Evolutionary conservation across 2,329 filamentous ascomycete genomes (phyloP).

Genomic region (Canariomyces notabilis): DNA sequence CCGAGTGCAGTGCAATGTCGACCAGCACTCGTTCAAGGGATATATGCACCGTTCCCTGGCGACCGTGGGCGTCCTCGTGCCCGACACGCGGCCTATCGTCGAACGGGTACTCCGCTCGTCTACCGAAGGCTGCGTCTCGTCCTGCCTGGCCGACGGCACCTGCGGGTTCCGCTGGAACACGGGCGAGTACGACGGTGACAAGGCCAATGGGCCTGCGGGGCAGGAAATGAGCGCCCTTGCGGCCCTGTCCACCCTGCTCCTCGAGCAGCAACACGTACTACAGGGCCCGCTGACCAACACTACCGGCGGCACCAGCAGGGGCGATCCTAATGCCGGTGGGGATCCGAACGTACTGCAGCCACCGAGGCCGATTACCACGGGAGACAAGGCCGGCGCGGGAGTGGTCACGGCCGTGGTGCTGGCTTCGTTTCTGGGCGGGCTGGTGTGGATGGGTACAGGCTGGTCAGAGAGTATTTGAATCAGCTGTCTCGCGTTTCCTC

Average conservation of each 20-base stretch:
- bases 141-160: conserved; percentile 42
- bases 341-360: conserved; percentile 8
- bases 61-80: conserved; percentile 32
- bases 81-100: conserved; percentile 30
- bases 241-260: conserved; percentile 42
- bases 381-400: conserved; percentile 38
- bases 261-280: conserved; percentile 26
- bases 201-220: conserved; percentile 47
- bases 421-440: conserved; percentile 30
- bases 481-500: no score
- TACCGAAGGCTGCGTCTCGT: conserved; percentile 42
- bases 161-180: conserved; percentile 49
- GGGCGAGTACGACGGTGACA: conserved; percentile 42
- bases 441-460: conserved; percentile 18
- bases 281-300: conserved; percentile 32
- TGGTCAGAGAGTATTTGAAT: conserved; percentile 9
- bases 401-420: conserved; percentile 37
- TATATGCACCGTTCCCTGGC: conserved; percentile 49
- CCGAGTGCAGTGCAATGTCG: conserved; percentile 48
- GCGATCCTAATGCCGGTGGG: conserved; percentile 30
- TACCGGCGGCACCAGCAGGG: conserved; percentile 40
- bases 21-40: conserved; percentile 56
- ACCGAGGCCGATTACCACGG: conserved; percentile 23
- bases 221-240: conserved; percentile 50
- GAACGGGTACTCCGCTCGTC: conserved; percentile 39